These are phyloP conservation scores for Talaromyces nanjingensis DNA, from an alignment of 495 filamentous ascomycete species.

Conservation along the genomic window DNA sequence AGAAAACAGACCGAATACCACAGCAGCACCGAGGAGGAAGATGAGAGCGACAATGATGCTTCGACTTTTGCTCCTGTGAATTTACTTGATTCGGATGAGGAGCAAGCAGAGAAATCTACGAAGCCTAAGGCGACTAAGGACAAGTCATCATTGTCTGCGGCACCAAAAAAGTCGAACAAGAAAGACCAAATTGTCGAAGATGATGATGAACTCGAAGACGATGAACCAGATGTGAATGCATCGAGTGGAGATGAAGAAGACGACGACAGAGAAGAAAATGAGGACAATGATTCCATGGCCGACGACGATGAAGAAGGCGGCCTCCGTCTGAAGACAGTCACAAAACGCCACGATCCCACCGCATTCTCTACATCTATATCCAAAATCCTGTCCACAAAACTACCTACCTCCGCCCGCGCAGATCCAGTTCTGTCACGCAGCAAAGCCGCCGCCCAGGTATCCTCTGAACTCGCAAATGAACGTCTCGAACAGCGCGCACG, in stretches of 20 bases:
- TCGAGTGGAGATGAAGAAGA: constrained; percentile 15
- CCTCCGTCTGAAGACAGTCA: constrained; percentile 19
- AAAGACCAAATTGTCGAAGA: constrained; percentile 13
- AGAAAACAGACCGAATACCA: constrained; percentile 65
- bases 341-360: constrained; percentile 81
- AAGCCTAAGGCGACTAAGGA: neutral
- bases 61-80: constrained; percentile 53
- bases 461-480: constrained; percentile 58
- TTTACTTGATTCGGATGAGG: constrained; percentile 61
- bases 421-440: constrained; percentile 88
- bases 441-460: constrained; percentile 56
- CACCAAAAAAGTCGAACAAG: neutral
- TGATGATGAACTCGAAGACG: constrained; percentile 20
- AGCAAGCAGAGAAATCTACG: constrained; percentile 23
- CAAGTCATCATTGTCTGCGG: neutral
- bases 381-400: constrained; percentile 82
- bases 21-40: constrained; percentile 58
- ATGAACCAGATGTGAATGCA: constrained; percentile 22
- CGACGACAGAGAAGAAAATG: constrained; percentile 15
- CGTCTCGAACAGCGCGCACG: constrained; percentile 76
- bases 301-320: constrained; percentile 17
- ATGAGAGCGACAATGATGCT: constrained; percentile 31
- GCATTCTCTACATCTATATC: constrained; percentile 88
- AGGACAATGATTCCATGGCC: constrained; percentile 8
- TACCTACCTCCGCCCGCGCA: constrained; percentile 66